Evolutionary conservation across 2,329 filamentous ascomycete species (phyloP).

Genomic region (Raffaelea arxii): DNA sequence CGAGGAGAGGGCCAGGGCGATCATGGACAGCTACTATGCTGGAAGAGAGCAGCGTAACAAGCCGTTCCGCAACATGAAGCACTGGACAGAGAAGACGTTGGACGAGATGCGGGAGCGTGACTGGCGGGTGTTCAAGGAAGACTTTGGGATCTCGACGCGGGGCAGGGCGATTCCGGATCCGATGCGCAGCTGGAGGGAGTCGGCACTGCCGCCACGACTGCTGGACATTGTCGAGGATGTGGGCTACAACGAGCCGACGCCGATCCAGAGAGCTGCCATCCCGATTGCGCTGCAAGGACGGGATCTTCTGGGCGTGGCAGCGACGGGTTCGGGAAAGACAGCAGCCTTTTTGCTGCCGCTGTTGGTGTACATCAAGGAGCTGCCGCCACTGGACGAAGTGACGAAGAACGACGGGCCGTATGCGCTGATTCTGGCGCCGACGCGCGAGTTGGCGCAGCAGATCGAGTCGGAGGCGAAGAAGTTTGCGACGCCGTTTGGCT

Average conservation of each 20-base stretch:
- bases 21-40: constrained; percentile 76
- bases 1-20: constrained; percentile 62
- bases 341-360: constrained; percentile 88
- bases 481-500: constrained; percentile 82
- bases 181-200: constrained; percentile 91
- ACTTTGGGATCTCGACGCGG: constrained; percentile 94
- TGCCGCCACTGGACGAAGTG: constrained; percentile 73
- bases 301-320: constrained; percentile 95
- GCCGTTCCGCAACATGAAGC: constrained; percentile 67
- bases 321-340: constrained; percentile 97
- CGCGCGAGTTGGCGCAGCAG: constrained; percentile 93
- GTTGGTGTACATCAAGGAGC: constrained; percentile 85
- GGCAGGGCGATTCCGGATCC: constrained; percentile 87
- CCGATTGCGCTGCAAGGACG: constrained; percentile 87
- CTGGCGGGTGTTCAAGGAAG: constrained; percentile 99
- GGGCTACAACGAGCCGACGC: constrained; percentile 83
- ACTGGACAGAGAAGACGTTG: constrained; percentile 90
- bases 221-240: constrained; percentile 75
- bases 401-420: constrained; percentile 95
- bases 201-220: constrained; percentile 63
- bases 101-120: constrained; percentile 94
- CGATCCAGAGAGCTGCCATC: constrained; percentile 89
- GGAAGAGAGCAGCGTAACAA: constrained; percentile 63
- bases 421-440: constrained; percentile 92
- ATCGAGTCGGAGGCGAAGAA: constrained; percentile 92